A percentile compares a stretch with the other conserved stretches of the same genome.
Evolutionary conservation across 148 eudicot genomes (phyloP).

Genomic region (Camellia japonica): DNA sequence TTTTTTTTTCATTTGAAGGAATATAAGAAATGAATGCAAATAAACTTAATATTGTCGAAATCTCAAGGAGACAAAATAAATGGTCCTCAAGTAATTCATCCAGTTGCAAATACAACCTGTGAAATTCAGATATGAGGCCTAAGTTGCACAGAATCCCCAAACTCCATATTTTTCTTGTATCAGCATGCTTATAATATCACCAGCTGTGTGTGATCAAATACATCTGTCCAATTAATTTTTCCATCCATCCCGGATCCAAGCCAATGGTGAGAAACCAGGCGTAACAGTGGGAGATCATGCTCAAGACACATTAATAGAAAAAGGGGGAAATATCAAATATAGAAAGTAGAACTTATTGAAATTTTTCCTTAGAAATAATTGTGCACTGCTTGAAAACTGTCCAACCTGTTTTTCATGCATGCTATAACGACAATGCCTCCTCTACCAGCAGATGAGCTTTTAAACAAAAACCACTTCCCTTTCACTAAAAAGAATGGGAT

Average conservation of each 20-base stretch:
- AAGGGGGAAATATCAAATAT: not conserved
- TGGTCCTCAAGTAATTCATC: too few relatives aligned
- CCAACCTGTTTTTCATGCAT: not conserved
- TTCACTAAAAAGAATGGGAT: not conserved
- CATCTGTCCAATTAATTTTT: not conserved
- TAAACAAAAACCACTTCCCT: not conserved
- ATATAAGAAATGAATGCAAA: not conserved
- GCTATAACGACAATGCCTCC: not conserved
- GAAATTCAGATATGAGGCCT: not conserved
- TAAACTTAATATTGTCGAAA: not conserved
- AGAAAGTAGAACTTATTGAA: too few relatives aligned
- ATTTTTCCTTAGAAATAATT: too few relatives aligned
- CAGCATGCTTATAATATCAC: not conserved
- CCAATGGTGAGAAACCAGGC: not conserved
- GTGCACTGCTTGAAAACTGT: too few relatives aligned
- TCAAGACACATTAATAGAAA: not conserved
- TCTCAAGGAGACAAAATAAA: too few relatives aligned
- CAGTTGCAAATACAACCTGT: not conserved
- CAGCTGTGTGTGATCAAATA: not conserved
- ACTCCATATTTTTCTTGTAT: not conserved
- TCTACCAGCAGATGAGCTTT: not conserved
- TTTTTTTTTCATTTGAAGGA: not conserved
- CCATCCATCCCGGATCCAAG: not conserved
- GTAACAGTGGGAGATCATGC: slow-evolving; percentile 1
- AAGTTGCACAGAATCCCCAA: not conserved